Evolutionary conservation across 306 rosid genomes (phyloP).

Genomic region (Trifolium pratense): DNA sequence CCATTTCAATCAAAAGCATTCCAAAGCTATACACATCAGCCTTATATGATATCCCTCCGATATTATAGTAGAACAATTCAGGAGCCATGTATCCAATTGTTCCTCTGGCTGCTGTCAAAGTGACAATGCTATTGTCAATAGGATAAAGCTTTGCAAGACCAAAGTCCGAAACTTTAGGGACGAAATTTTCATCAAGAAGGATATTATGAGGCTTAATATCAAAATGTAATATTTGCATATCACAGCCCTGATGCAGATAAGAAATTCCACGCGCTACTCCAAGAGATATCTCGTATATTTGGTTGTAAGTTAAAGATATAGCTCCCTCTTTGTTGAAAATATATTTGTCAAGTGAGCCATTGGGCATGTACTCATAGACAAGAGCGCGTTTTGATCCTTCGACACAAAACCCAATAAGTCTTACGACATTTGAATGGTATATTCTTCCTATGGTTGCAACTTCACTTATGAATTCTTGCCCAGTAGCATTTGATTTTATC

Average conservation of each 20-base stretch:
- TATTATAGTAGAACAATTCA: constrained; percentile 9
- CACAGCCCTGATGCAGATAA: constrained; percentile 19
- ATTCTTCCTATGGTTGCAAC: constrained; percentile 32
- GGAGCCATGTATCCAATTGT: constrained; percentile 27
- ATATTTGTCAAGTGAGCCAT: constrained; percentile 37
- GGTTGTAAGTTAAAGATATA: neutral
- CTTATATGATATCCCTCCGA: neutral
- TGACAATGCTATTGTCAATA: neutral
- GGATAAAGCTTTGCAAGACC: constrained; percentile 23
- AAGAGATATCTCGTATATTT: constrained; percentile 34
- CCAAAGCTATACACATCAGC: constrained; percentile 16
- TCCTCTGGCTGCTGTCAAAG: constrained; percentile 12
- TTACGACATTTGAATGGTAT: constrained; percentile 26
- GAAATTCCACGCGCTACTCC: constrained; percentile 36
- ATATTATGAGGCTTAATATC: constrained; percentile 22
- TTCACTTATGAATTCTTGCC: constrained; percentile 26
- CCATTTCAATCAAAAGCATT: constrained; percentile 9
- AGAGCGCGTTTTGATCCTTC: constrained; percentile 33
- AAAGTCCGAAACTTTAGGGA: neutral
- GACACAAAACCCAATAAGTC: constrained; percentile 10
- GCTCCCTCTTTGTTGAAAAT: constrained; percentile 11
- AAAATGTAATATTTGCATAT: constrained; percentile 18
- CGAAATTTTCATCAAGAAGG: neutral
- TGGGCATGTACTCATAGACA: constrained; percentile 35
- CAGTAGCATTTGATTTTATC: constrained; percentile 23